Evolutionary conservation across 192 early-diverging fungal species (phyloP).

Genomic region (Coemansia sp.): DNA sequence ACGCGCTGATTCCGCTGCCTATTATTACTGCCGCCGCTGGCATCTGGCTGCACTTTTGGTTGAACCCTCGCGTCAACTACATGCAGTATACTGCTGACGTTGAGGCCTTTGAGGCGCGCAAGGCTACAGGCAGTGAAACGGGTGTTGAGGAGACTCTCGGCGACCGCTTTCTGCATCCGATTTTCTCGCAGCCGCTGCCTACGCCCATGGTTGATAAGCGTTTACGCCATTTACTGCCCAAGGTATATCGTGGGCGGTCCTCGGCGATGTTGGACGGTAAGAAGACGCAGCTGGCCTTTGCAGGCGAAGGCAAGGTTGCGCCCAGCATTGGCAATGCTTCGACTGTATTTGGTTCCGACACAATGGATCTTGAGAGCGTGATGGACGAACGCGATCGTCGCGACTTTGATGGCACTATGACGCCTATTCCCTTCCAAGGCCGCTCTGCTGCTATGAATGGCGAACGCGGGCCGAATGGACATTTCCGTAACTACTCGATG

Average conservation of each 20-base stretch:
- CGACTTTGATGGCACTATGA: slow-evolving; percentile 49
- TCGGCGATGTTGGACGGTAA: slow-evolving; percentile 13
- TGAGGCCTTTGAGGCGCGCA: slow-evolving; percentile 30
- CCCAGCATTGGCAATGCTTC: slow-evolving; percentile 36
- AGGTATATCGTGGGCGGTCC: slow-evolving; percentile 58
- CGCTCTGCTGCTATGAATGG: neutral
- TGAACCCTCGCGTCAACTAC: slow-evolving; percentile 60
- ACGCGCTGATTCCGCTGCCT: slow-evolving; percentile 61
- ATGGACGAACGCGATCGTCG: slow-evolving; percentile 52
- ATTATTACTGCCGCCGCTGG: slow-evolving; percentile 59
- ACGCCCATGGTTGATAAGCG: slow-evolving; percentile 69
- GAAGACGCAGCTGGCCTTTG: neutral
- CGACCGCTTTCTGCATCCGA: slow-evolving; percentile 68
- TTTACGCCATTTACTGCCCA: slow-evolving; percentile 62
- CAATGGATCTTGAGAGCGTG: slow-evolving; percentile 31
- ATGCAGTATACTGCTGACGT: slow-evolving; percentile 53
- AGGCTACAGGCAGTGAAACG: slow-evolving; percentile 20
- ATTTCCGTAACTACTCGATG: slow-evolving; percentile 37
- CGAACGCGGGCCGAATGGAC: slow-evolving; percentile 15
- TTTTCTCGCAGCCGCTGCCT: slow-evolving; percentile 58
- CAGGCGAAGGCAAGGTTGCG: slow-evolving; percentile 12
- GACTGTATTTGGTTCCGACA: slow-evolving; percentile 39
- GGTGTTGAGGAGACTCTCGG: slow-evolving; percentile 42
- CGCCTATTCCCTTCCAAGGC: slow-evolving; percentile 28
- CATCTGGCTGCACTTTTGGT: slow-evolving; percentile 42